These are phyloP conservation scores for Sphagnum tenellum DNA, from an alignment of 225 moss, liverwort and hornwort species.

Conservation along the genomic window DNA sequence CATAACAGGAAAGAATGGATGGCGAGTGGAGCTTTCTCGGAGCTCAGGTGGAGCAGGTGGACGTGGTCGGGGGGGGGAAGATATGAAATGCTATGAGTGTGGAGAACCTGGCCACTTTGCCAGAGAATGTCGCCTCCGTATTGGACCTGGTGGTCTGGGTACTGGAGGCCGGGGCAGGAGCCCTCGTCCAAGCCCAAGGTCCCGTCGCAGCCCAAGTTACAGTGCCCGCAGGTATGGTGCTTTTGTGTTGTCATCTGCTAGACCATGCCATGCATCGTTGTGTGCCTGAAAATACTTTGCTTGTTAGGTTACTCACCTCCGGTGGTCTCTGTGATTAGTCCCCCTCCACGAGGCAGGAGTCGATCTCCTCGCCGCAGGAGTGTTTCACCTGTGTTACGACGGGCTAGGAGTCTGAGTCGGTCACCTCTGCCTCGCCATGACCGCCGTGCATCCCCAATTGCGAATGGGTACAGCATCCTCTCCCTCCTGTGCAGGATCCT, in stretches of 20 bases:
- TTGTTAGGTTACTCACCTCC: too few relatives aligned
- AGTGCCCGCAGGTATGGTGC: constrained; percentile 68
- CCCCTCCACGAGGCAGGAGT: constrained; percentile 60
- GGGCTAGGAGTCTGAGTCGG: constrained; percentile 79
- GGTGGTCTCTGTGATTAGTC: constrained; percentile 4
- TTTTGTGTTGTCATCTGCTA: too few relatives aligned
- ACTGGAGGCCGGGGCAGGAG: constrained; percentile 92
- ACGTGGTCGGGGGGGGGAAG: constrained; percentile 95
- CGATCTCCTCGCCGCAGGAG: constrained; percentile 85
- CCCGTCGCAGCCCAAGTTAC: constrained; percentile 96
- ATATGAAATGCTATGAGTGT: constrained; percentile 99
- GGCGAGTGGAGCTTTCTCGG: constrained; percentile 96
- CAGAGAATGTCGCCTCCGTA: constrained; percentile 87
- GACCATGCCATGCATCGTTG: too few relatives aligned
- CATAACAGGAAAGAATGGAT: constrained; percentile 91
- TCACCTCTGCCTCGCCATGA: constrained; percentile 92
- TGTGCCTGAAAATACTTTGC: too few relatives aligned
- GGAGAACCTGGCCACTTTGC: constrained; percentile 99
- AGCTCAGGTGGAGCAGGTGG: constrained; percentile 98
- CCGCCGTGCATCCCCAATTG: constrained; percentile 77
- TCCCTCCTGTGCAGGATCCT: neutral
- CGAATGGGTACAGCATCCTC: constrained; percentile 59
- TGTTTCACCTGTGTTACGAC: constrained; percentile 65
- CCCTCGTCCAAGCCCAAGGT: constrained; percentile 77
- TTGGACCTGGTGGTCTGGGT: constrained; percentile 92